Conservation (phyloP, 1,284 basidiomycete genomes). For the Leccinum subrobustum region DNA sequence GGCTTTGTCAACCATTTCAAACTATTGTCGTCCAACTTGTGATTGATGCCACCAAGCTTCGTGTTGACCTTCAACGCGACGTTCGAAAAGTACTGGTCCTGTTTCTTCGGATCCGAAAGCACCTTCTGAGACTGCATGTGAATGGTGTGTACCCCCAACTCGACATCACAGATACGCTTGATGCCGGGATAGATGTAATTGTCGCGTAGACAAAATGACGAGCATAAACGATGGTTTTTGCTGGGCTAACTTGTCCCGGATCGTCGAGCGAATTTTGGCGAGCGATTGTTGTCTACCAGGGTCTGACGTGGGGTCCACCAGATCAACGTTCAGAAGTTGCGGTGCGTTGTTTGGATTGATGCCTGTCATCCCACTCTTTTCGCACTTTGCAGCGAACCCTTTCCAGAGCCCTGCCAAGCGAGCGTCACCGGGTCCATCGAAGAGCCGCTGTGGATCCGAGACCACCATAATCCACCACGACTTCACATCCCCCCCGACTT, state of each 20-base stretch:
- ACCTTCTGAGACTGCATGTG: slow-evolving; percentile 64
- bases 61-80: slow-evolving; percentile 47
- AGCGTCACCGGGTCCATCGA: slow-evolving; percentile 43
- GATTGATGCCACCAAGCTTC: slow-evolving; percentile 78
- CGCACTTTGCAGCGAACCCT: slow-evolving; percentile 52
- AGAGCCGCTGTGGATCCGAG: slow-evolving; percentile 41
- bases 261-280: slow-evolving; percentile 36
- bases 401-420: slow-evolving; percentile 41
- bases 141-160: slow-evolving; percentile 64
- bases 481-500: slow-evolving; percentile 44
- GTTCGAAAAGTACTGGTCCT: slow-evolving; percentile 74
- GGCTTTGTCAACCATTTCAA: slow-evolving; percentile 64
- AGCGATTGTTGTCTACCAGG: slow-evolving; percentile 44
- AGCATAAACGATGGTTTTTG: slow-evolving; percentile 53
- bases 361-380: slow-evolving; percentile 49
- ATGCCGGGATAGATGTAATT: slow-evolving; percentile 74
- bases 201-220: slow-evolving; percentile 63
- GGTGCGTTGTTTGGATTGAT: slow-evolving; percentile 32
- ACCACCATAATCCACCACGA: slow-evolving; percentile 64
- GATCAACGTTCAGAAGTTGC: slow-evolving; percentile 35
- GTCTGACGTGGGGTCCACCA: slow-evolving; percentile 37
- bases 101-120: slow-evolving; percentile 48
- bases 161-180: slow-evolving; percentile 70
- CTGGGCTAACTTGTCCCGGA: slow-evolving; percentile 35
- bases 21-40: slow-evolving; percentile 52